Evolutionary conservation across 2,329 filamentous ascomycete species (phyloP).

Genomic region (Whalleya microplaca): DNA sequence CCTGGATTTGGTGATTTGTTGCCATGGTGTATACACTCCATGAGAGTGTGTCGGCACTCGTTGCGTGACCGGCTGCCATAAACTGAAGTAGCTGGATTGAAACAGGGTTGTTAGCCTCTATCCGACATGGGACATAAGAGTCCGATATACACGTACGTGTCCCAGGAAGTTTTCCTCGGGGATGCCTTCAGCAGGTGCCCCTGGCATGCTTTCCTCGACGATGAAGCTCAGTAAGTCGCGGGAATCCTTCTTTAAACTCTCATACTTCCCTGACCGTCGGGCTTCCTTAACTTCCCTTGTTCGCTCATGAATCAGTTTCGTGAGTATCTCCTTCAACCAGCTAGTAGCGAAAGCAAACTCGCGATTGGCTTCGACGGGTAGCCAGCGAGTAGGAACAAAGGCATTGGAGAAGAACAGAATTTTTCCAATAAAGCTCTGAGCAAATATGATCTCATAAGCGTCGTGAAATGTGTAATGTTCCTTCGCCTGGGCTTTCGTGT

Average conservation of each 20-base stretch:
- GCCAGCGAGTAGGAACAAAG: constrained; percentile 10
- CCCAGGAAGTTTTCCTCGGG: constrained; percentile 36
- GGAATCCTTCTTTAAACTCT: constrained; percentile 8
- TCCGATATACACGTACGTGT: constrained; percentile 7
- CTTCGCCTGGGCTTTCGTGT: neutral
- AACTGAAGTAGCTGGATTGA: constrained; percentile 38
- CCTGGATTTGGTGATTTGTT: constrained; percentile 37
- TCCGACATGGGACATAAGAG: neutral
- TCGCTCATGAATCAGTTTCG: constrained; percentile 7
- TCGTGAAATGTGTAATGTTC: constrained; percentile 8
- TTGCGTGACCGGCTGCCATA: constrained; percentile 44
- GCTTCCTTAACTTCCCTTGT: constrained; percentile 1
- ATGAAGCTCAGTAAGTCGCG: constrained; percentile 18
- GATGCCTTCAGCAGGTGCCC: constrained; percentile 23
- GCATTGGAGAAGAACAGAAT: constrained; percentile 9
- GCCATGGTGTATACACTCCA: constrained; percentile 42
- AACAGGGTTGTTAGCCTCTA: neutral
- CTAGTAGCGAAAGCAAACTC: constrained; percentile 7
- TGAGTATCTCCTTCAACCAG: constrained; percentile 4
- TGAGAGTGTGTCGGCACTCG: constrained; percentile 39
- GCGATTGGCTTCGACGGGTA: constrained; percentile 6
- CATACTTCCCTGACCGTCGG: constrained; percentile 7
- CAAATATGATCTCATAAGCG: constrained; percentile 9
- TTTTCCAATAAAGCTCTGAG: constrained; percentile 7
- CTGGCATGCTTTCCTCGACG: constrained; percentile 21